phyloP scores from a whole-genome alignment of 1,139 yeast genomes.

The Scheffersomyces lignicola region DNA sequence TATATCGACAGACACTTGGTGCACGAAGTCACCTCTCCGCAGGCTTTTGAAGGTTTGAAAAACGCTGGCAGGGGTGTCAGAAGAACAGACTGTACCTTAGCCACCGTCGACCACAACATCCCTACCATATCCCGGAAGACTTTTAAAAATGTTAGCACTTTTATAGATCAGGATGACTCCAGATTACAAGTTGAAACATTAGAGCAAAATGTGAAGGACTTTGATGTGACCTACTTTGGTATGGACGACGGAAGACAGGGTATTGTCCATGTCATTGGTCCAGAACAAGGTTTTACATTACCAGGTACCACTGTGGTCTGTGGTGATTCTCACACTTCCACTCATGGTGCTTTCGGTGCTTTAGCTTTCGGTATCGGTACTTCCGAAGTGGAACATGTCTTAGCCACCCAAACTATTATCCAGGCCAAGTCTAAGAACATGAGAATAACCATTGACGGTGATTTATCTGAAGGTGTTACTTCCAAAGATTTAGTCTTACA shows the following conservation, averaged over 20 bases:
- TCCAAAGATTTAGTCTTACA: conserved; percentile 93
- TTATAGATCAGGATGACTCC: conserved; percentile 88
- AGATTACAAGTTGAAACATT: conserved; percentile 88
- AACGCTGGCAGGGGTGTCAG: conserved; percentile 87
- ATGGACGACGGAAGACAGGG: conserved; percentile 95
- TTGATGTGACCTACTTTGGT: conserved; percentile 88
- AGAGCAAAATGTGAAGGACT: conserved; percentile 88
- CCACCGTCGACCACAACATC: conserved; percentile 96
- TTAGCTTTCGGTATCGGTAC: conserved; percentile 98
- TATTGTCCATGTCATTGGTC: conserved; percentile 96
- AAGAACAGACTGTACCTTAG: conserved; percentile 91
- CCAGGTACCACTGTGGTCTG: conserved; percentile 99
- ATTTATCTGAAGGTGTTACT: conserved; percentile 82
- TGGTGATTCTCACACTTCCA: conserved; percentile 97
- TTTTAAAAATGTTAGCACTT: conserved; percentile 74
- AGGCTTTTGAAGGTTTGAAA: conserved; percentile 92
- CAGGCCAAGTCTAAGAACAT: conserved; percentile 95
- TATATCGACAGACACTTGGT: conserved; percentile 96
- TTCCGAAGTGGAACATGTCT: conserved; percentile 96
- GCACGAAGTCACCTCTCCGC: conserved; percentile 98
- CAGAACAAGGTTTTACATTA: conserved; percentile 96
- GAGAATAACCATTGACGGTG: conserved; percentile 85
- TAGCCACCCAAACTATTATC: conserved; percentile 94
- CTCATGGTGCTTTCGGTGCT: conserved; percentile 99
- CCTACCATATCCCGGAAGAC: conserved; percentile 84